Conservation (phyloP, 768 basidiomycete genomes). For the Naematelia aurantialba region DNA sequence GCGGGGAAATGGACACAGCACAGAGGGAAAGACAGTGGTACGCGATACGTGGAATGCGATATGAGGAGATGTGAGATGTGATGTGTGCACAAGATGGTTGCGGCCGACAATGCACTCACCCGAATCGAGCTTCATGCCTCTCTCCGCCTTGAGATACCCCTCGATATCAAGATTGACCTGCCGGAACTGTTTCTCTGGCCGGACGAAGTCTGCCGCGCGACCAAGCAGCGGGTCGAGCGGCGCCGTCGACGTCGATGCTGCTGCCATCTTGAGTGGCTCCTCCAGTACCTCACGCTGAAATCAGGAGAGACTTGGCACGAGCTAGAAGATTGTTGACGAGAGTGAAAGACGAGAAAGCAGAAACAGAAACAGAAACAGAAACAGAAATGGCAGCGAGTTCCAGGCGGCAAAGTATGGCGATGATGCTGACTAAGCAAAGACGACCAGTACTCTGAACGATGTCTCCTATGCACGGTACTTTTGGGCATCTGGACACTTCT, state of each 20-base stretch:
- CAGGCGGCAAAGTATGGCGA: no score
- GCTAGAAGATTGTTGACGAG: no score
- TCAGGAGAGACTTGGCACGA: no score
- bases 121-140: conserved; percentile 85
- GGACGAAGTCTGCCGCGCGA: conserved; percentile 56
- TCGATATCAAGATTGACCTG: conserved; percentile 86
- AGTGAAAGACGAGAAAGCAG: background rate
- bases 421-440: background rate
- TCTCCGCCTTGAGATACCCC: conserved; percentile 70
- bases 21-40: background rate
- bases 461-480: no score
- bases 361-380: background rate
- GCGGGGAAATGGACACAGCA: background rate
- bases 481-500: no score
- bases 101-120: no score
- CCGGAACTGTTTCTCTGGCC: conserved; percentile 74
- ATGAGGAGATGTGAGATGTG: conserved; percentile 7
- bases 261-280: conserved; percentile 14
- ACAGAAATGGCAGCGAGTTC: no score
- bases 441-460: no score
- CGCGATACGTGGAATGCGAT: no score
- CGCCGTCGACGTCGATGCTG: conserved; percentile 17
- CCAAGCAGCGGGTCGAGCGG: conserved; percentile 25
- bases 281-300: background rate
- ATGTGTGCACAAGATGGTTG: no score